phyloP scores from a whole-genome alignment of 2,329 filamentous ascomycete genomes.

The Apiospora malaysiana region DNA sequence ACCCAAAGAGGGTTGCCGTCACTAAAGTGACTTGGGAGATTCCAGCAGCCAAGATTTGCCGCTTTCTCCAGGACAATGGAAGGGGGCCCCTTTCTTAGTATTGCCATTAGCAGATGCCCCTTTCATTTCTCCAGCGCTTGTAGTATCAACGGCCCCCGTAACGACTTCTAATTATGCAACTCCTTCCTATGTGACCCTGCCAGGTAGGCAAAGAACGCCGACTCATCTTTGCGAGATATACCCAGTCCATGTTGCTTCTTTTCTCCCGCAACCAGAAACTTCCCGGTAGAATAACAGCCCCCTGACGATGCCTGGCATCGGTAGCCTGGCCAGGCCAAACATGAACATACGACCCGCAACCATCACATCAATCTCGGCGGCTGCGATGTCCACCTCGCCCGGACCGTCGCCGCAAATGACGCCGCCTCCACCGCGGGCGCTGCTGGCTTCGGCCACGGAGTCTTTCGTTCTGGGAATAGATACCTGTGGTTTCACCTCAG shows the following conservation, averaged over 20 bases:
- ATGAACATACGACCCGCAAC: slow-evolving; percentile 1
- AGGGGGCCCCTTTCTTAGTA: not conserved
- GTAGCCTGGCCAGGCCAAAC: slow-evolving; percentile 2
- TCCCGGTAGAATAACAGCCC: not conserved
- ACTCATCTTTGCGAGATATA: not conserved
- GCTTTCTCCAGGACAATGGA: slow-evolving; percentile 16
- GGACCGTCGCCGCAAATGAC: slow-evolving; percentile 25
- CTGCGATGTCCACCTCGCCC: not conserved
- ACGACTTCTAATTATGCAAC: slow-evolving; percentile 15
- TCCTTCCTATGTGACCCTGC: not conserved
- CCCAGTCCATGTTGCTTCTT: not conserved
- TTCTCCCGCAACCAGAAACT: not conserved
- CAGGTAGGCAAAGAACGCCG: not conserved
- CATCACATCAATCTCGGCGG: not conserved
- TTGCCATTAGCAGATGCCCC: not conserved
- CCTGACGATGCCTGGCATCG: slow-evolving; percentile 16
- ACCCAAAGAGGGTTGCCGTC: not conserved
- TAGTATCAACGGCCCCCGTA: not conserved
- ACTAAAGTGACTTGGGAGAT: slow-evolving; percentile 5
- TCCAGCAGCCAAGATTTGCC: slow-evolving; percentile 5
- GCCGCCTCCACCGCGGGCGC: slow-evolving; percentile 27
- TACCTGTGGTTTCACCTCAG: slow-evolving; percentile 37
- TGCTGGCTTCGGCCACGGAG: slow-evolving; percentile 21
- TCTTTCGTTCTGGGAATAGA: slow-evolving; percentile 33
- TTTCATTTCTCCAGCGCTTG: not conserved